A percentile compares a stretch with the other conserved stretches of the same genome.
phyloP scores from a whole-genome alignment of 2,329 filamentous ascomycete species.

The Arthrobotrys pseudoclavata region DNA sequence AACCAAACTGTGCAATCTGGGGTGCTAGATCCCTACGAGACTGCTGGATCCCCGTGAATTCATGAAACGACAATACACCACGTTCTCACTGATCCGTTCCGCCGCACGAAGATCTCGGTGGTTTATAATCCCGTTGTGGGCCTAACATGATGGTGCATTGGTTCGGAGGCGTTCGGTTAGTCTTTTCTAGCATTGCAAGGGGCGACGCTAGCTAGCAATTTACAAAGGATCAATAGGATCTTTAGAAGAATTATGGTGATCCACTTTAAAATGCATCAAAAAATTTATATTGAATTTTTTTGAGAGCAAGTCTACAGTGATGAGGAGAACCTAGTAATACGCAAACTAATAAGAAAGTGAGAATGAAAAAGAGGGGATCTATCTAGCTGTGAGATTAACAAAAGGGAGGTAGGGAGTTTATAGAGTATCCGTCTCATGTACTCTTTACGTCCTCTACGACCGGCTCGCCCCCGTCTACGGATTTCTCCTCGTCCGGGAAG shows the following conservation, averaged over 20 bases:
- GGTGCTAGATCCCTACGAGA: no score
- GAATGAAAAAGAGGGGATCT: background rate
- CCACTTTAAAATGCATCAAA: no score
- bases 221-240: no score
- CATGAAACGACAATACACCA: background rate
- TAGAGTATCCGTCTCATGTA: background rate
- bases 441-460: background rate
- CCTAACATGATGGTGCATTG: background rate
- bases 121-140: background rate
- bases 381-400: background rate
- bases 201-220: no score
- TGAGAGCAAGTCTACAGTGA: background rate
- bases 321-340: conserved; percentile 6
- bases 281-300: background rate
- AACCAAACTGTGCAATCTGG: no score
- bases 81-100: background rate
- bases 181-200: background rate
- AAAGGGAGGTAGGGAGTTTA: background rate
- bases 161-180: background rate
- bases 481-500: conserved; percentile 41
- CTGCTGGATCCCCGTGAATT: background rate
- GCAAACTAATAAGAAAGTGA: background rate
- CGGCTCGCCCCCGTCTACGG: background rate
- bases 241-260: no score
- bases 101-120: conserved; percentile 6